Conservation (phyloP, 306 rosid species). For the Vicia sativa region DNA sequence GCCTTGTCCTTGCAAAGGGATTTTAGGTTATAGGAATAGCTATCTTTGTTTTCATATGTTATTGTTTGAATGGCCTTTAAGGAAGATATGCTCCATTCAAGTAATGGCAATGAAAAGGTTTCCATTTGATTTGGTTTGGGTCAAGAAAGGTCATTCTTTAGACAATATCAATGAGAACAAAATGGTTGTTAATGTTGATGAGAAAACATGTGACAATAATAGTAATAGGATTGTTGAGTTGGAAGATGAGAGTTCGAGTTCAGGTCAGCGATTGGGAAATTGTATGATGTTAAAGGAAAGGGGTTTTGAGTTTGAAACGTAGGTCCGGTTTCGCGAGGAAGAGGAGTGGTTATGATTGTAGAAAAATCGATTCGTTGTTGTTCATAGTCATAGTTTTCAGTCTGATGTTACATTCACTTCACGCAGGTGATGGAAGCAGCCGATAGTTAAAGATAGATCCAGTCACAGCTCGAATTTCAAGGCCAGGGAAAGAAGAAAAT, state of each 20-base stretch:
- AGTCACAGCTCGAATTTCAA: slow-evolving; percentile 12
- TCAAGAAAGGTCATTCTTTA: slow-evolving; percentile 37
- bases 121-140: slow-evolving; percentile 66
- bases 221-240: slow-evolving; percentile 43
- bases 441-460: slow-evolving; percentile 27
- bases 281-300: slow-evolving; percentile 66
- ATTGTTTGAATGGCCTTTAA: slow-evolving; percentile 61
- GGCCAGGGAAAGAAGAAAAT: slow-evolving; percentile 37
- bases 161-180: slow-evolving; percentile 40
- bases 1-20: slow-evolving; percentile 85
- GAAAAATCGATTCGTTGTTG: slow-evolving; percentile 42
- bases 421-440: slow-evolving; percentile 32
- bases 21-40: slow-evolving; percentile 59
- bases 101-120: slow-evolving; percentile 54
- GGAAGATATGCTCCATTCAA: slow-evolving; percentile 53
- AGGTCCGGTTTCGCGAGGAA: slow-evolving; percentile 66
- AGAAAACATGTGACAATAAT: slow-evolving; percentile 30
- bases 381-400: slow-evolving; percentile 28
- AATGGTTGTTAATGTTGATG: no score
- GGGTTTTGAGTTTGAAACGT: slow-evolving; percentile 50
- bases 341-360: slow-evolving; percentile 50
- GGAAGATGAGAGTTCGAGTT: slow-evolving; percentile 58
- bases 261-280: slow-evolving; percentile 50
- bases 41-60: slow-evolving; percentile 59
- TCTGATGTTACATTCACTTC: slow-evolving; percentile 32